Evolutionary conservation across 1,284 basidiomycete species (phyloP).

Genomic region (Trametes versicolor): DNA sequence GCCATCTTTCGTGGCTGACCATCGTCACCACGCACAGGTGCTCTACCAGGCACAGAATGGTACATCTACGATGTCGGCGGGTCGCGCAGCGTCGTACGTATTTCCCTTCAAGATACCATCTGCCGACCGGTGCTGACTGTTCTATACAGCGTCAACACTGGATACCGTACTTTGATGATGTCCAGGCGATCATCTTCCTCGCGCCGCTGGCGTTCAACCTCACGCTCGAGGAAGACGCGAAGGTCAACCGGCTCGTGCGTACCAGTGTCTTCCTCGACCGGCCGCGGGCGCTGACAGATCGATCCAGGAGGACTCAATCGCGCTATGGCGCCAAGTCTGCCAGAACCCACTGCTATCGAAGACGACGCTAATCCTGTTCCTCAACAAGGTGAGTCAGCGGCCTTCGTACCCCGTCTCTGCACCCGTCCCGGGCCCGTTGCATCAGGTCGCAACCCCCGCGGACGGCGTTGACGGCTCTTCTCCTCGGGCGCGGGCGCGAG

Average conservation of each 20-base stretch:
- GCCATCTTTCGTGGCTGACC: background rate
- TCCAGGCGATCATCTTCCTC: slow-evolving; percentile 59
- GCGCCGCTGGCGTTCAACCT: slow-evolving; percentile 68
- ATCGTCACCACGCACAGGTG: slow-evolving; percentile 26
- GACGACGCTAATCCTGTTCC: slow-evolving; percentile 68
- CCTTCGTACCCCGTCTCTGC: background rate
- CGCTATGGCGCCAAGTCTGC: slow-evolving; percentile 69
- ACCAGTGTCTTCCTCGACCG: background rate
- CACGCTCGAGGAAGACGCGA: slow-evolving; percentile 65
- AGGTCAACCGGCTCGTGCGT: slow-evolving; percentile 62
- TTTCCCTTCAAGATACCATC: background rate
- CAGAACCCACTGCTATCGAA: slow-evolving; percentile 59
- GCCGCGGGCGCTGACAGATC: background rate
- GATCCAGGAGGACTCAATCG: slow-evolving; percentile 60
- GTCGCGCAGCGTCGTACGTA: slow-evolving; percentile 58
- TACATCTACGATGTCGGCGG: slow-evolving; percentile 74
- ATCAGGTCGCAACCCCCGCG: background rate
- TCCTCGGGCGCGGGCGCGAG: slow-evolving; percentile 5
- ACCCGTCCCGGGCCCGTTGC: background rate
- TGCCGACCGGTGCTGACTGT: slow-evolving; percentile 7
- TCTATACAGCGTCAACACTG: slow-evolving; percentile 65
- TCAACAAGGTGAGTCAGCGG: slow-evolving; percentile 64
- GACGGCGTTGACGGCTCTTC: background rate
- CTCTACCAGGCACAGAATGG: slow-evolving; percentile 59
- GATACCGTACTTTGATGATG: slow-evolving; percentile 74